Evolutionary conservation across 305 asterid species (phyloP).

Genomic region (Fraxinus albicans): DNA sequence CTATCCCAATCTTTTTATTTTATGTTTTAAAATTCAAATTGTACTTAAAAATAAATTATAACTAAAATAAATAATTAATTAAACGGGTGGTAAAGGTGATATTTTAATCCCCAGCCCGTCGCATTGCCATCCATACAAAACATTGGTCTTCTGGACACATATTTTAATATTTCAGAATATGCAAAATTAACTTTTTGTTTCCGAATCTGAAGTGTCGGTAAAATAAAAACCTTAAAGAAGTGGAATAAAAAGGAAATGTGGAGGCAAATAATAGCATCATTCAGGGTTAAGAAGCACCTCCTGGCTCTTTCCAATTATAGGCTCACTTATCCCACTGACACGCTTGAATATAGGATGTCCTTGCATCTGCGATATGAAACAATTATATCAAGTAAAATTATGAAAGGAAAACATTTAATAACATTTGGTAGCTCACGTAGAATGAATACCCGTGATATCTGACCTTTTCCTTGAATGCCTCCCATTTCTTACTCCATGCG

Average conservation of each 20-base stretch:
- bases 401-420: background rate
- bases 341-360: slow-evolving; percentile 70
- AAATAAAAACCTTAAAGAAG: background rate
- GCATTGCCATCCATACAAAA: background rate
- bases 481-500: slow-evolving; percentile 80
- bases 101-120: background rate
- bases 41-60: background rate
- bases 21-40: background rate
- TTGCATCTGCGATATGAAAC: slow-evolving; percentile 60
- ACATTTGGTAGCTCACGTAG: background rate
- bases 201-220: background rate
- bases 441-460: slow-evolving; percentile 15
- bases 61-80: too few species aligned
- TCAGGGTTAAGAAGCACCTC: slow-evolving; percentile 55
- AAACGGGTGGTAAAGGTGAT: background rate
- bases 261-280: slow-evolving; percentile 17
- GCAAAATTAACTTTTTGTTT: background rate
- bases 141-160: background rate
- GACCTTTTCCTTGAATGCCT: slow-evolving; percentile 75
- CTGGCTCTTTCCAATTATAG: slow-evolving; percentile 79
- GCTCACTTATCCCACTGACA: slow-evolving; percentile 72
- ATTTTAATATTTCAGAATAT: background rate
- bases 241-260: background rate
- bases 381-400: slow-evolving; percentile 9
- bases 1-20: background rate